A percentile compares a stretch with the other conserved stretches of the same genome.
Evolutionary conservation across 495 filamentous ascomycete species (phyloP).

Genomic region (Chaetomium cochliodes): DNA sequence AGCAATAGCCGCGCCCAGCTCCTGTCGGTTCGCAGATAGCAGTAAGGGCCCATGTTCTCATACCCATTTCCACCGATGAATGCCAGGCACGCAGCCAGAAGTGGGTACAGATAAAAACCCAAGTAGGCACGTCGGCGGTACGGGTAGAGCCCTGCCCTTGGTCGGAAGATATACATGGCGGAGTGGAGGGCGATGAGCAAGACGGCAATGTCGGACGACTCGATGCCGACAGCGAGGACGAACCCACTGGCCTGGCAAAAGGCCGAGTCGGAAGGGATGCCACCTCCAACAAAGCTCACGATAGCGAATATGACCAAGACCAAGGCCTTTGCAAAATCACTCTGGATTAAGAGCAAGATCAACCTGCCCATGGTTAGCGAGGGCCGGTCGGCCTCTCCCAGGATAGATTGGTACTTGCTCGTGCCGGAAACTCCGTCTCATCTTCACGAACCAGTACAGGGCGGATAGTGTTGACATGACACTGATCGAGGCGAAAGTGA

Average conservation of each 20-base stretch:
- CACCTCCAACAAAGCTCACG: conserved; percentile 48
- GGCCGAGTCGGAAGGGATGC: conserved; percentile 47
- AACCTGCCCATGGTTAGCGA: conserved; percentile 46
- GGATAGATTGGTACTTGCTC: conserved; percentile 52
- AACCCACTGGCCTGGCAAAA: conserved; percentile 71
- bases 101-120: conserved; percentile 56
- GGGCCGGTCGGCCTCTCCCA: not conserved
- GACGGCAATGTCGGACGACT: conserved; percentile 66
- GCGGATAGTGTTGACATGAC: conserved; percentile 50
- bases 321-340: conserved; percentile 64
- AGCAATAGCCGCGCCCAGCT: conserved; percentile 65
- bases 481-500: conserved; percentile 49
- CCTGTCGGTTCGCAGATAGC: conserved; percentile 62
- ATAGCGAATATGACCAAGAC: conserved; percentile 65
- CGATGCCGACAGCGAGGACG: conserved; percentile 60
- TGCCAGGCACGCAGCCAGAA: conserved; percentile 58
- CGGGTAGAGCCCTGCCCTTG: conserved; percentile 62
- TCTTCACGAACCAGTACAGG: conserved; percentile 71
- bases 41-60: conserved; percentile 60
- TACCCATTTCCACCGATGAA: conserved; percentile 61
- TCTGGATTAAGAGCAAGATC: conserved; percentile 68
- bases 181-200: conserved; percentile 71
- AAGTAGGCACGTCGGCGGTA: conserved; percentile 58
- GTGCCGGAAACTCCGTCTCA: conserved; percentile 71
- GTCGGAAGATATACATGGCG: conserved; percentile 64